Evolutionary conservation across 306 rosid species (phyloP).

Genomic region (Malus asiatica): DNA sequence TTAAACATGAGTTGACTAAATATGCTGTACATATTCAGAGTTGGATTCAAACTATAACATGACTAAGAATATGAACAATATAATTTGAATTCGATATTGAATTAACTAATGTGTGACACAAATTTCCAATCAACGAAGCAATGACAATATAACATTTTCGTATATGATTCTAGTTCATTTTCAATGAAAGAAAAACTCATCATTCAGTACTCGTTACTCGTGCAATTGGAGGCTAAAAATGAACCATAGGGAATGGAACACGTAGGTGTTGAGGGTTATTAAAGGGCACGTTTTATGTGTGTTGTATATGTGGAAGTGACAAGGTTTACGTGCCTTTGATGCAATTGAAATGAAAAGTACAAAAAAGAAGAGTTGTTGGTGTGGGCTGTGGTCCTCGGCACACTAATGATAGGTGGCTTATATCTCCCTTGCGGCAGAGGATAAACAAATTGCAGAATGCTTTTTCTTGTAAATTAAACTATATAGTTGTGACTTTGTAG

Average conservation of each 20-base stretch:
- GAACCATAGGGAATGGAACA: slow-evolving; percentile 9
- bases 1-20: neutral
- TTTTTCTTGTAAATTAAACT: neutral
- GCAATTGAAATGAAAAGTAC: neutral
- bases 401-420: neutral
- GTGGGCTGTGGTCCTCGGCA: neutral
- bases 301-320: slow-evolving; percentile 9
- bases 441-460: neutral
- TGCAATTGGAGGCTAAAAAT: slow-evolving; percentile 3
- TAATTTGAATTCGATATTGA: too few relatives aligned
- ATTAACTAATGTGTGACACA: neutral
- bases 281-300: slow-evolving; percentile 31
- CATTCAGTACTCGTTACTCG: neutral
- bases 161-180: neutral
- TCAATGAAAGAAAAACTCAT: neutral
- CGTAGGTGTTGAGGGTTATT: slow-evolving; percentile 23
- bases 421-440: neutral
- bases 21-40: too few relatives aligned
- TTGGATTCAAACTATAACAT: too few relatives aligned
- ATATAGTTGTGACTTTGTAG: too few relatives aligned
- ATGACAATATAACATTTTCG: neutral
- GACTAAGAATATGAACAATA: neutral
- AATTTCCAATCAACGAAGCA: neutral
- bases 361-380: neutral
- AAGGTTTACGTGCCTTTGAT: slow-evolving; percentile 10